Base-by-base conservation (phyloP, 163 green algal species). In the Scenedesmus sp. region DNA sequence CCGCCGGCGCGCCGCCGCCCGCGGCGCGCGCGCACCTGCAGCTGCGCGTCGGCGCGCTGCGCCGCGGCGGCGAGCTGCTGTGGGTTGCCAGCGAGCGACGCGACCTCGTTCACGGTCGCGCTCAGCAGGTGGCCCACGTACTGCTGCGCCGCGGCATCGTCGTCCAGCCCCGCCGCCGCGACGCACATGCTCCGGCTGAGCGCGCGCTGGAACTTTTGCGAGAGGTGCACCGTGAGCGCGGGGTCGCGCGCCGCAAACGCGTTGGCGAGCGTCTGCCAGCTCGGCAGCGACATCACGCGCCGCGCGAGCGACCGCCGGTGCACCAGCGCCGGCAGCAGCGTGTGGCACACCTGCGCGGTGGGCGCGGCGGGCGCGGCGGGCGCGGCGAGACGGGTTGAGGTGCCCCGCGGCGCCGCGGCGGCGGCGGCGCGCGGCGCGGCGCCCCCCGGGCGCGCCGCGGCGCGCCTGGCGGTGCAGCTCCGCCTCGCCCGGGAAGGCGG, bases 321-420 rank as follows among this genome's bases (percentile, higher is more conserved):
- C 53, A 89, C 88, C n/a, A 96, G 79, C 36, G 84, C 79, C 1
- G 88, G 88, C 67, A 96, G 82, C 77, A 96, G 82, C 14, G 60
- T 47, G 5, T 65, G 77, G 36, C 71, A 85, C 11, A 90, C 85
- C 79, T 87, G 77, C 4, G 47, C 17, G 63, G 3, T 17, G 17
- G 22, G 29, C 53, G 29, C 20, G 11, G 14, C 29, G 53, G 1
- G 47, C n/a, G n/a, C n/a, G n/a, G n/a, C n/a, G n/a, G n/a, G n/a
- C n/a, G n/a, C n/a, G n/a, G n/a, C n/a, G n/a, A n/a, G n/a, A n/a
- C n/a, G n/a, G n/a, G n/a, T n/a, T n/a, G n/a, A n/a, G n/a, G n/a
- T n/a, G n/a, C n/a, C n/a, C n/a, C n/a, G n/a, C n/a, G n/a, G n/a
- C n/a, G n/a, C n/a, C n/a, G n/a, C n/a, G n/a, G n/a, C n/a, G n/a